These are phyloP conservation scores for Colletotrichum incanum DNA, from an alignment of 2,329 filamentous ascomycete species.

Conservation along the genomic window DNA sequence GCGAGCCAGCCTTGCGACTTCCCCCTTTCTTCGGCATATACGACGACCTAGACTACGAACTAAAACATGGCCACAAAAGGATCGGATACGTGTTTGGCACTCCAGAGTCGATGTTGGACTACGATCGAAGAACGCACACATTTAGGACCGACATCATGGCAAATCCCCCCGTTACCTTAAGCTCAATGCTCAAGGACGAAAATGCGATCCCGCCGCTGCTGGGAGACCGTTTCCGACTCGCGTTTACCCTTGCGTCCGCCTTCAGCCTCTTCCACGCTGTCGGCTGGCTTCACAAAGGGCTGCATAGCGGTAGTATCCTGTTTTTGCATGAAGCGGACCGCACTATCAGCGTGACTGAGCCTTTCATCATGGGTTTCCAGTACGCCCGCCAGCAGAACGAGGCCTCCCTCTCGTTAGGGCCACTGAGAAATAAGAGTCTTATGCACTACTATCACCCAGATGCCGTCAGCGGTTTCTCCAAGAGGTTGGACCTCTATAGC, in stretches of 20 bases:
- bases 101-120: neutral
- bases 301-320: neutral
- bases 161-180: neutral
- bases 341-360: neutral
- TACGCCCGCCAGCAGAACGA: neutral
- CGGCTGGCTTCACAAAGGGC: neutral
- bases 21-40: slow-evolving; percentile 2
- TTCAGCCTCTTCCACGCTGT: neutral
- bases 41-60: neutral
- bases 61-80: neutral
- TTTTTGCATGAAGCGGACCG: neutral
- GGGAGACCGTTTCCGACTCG: neutral
- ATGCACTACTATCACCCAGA: neutral
- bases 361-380: neutral
- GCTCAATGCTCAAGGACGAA: neutral
- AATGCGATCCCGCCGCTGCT: neutral
- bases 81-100: neutral
- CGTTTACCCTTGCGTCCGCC: neutral
- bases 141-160: neutral
- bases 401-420: neutral
- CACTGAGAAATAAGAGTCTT: neutral
- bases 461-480: neutral
- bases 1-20: neutral
- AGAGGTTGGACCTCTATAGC: neutral
- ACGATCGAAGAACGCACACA: neutral